Evolutionary conservation across 1,139 yeast species (phyloP).

Genomic region (Blastobotrys apis): DNA sequence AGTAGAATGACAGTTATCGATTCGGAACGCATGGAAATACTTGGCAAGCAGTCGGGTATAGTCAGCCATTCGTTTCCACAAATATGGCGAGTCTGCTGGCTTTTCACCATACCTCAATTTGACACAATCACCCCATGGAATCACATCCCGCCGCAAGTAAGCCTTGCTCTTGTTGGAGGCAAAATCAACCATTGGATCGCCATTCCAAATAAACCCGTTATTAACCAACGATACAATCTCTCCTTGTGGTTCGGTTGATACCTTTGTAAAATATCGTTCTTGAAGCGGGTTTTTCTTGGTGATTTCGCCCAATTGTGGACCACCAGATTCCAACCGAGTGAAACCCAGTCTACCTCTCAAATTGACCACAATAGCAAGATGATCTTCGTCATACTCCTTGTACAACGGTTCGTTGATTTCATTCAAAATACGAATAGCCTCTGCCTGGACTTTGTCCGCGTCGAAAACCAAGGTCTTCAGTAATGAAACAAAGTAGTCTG

Average conservation of each 20-base stretch:
- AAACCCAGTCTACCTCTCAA: constrained; percentile 70
- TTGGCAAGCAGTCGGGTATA: constrained; percentile 74
- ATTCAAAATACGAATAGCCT: constrained; percentile 58
- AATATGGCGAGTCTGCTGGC: constrained; percentile 77
- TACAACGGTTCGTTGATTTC: constrained; percentile 74
- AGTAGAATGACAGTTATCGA: constrained; percentile 94
- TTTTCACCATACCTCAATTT: constrained; percentile 77
- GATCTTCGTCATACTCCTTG: constrained; percentile 70
- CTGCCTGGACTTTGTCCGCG: constrained; percentile 38
- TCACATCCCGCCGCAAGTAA: constrained; percentile 85
- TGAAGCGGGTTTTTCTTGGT: constrained; percentile 57
- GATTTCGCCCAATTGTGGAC: constrained; percentile 70
- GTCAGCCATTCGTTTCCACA: constrained; percentile 84
- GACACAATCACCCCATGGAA: constrained; percentile 97
- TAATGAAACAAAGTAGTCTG: constrained; percentile 46
- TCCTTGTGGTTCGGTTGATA: constrained; percentile 48
- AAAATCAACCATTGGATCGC: constrained; percentile 88
- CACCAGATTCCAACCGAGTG: constrained; percentile 69
- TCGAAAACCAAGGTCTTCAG: constrained; percentile 40
- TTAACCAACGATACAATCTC: constrained; percentile 66
- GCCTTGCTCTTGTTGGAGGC: constrained; percentile 78
- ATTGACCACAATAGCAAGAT: constrained; percentile 59
- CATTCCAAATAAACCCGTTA: constrained; percentile 99
- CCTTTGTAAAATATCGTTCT: constrained; percentile 83
- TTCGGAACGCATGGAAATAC: constrained; percentile 80